Evolutionary conservation across 306 rosid genomes (phyloP).

Genomic region (Citrullus colocynthis): DNA sequence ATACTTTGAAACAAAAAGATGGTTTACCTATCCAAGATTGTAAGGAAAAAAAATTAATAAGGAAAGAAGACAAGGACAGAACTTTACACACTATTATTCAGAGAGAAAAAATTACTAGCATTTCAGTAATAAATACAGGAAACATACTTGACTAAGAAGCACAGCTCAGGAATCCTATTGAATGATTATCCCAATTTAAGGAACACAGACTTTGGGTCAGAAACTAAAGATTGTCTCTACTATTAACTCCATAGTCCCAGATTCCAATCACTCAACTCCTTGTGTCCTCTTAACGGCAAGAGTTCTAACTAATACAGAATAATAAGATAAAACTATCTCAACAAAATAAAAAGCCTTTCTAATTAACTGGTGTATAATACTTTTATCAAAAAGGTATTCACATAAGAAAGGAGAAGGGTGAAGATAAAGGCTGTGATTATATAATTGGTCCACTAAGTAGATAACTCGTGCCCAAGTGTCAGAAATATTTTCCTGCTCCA

Average conservation of each 20-base stretch:
- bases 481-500: not conserved
- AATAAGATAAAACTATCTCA: not conserved
- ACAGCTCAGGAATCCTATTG: not conserved
- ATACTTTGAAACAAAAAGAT: constrained; percentile 15
- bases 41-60: not conserved
- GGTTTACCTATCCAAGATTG: constrained; percentile 36
- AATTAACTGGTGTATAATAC: not conserved
- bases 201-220: not conserved
- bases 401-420: not conserved
- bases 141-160: not conserved
- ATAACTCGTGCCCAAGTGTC: not conserved
- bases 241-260: not conserved
- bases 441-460: not conserved
- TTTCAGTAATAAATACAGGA: not conserved
- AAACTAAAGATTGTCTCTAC: not conserved
- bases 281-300: not conserved
- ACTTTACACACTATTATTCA: not conserved
- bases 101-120: not conserved
- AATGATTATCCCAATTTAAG: not conserved
- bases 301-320: not conserved
- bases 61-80: not conserved
- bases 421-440: not conserved
- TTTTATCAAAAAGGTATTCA: not conserved
- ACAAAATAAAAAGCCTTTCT: not conserved
- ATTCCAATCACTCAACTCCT: not conserved